These are phyloP conservation scores for Cystobasidium ongulense DNA, from an alignment of 768 basidiomycete genomes.

Conservation along the genomic window DNA sequence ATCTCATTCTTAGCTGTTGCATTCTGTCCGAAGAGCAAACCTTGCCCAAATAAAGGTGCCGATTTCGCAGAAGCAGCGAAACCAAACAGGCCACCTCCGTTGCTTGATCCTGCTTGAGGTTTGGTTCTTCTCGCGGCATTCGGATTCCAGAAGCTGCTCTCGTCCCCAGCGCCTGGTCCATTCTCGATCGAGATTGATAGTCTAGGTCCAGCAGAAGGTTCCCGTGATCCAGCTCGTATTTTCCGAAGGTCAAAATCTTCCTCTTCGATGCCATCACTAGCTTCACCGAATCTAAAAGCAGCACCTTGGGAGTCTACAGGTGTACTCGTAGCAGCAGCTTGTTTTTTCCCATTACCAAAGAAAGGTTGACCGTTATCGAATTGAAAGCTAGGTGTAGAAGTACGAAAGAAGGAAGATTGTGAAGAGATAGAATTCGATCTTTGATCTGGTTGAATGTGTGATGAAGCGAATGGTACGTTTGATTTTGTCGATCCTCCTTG, in stretches of 20 bases:
- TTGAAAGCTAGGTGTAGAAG: constrained; percentile 2
- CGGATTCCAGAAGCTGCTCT: constrained; percentile 22
- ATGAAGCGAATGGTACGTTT: neutral
- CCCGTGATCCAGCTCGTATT: neutral
- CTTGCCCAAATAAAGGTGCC: constrained; percentile 15
- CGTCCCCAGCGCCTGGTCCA: neutral
- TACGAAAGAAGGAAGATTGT: neutral
- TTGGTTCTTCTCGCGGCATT: neutral
- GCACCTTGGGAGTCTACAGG: constrained; percentile 23
- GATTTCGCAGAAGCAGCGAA: neutral
- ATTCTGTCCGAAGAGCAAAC: constrained; percentile 17
- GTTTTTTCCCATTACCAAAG: neutral
- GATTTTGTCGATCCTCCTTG: neutral
- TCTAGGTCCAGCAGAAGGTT: neutral
- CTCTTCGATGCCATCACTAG: neutral
- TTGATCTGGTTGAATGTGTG: neutral
- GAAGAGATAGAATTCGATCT: neutral
- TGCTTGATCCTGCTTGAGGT: neutral
- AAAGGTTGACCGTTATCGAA: neutral
- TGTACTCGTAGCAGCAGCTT: neutral
- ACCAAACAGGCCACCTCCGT: constrained; percentile 11
- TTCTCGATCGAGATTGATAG: neutral
- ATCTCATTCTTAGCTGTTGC: neutral
- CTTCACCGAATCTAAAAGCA: constrained; percentile 20
- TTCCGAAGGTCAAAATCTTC: neutral